A percentile compares a stretch with the other conserved stretches of the same genome.
These are phyloP conservation scores for Epichloe brachyelytri DNA, from an alignment of 2,329 filamentous ascomycete species.

Conservation along the genomic window DNA sequence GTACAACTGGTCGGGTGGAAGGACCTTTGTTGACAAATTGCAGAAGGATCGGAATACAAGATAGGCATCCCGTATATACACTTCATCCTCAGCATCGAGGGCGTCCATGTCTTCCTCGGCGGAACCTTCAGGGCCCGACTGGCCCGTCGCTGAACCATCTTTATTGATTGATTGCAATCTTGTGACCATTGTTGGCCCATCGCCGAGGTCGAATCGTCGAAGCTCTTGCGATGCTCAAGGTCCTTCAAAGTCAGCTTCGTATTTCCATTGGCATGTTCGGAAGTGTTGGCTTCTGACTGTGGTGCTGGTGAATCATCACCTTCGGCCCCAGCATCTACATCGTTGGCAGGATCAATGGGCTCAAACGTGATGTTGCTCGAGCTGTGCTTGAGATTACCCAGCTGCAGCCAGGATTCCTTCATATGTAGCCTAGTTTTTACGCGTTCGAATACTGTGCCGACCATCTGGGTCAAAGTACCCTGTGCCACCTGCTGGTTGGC, in stretches of 20 bases:
- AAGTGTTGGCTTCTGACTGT: slow-evolving; percentile 16
- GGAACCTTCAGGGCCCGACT: slow-evolving; percentile 40
- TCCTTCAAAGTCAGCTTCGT: slow-evolving; percentile 54
- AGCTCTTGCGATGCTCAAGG: slow-evolving; percentile 54
- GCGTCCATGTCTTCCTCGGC: slow-evolving; percentile 44
- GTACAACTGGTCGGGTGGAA: slow-evolving; percentile 81
- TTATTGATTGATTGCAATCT: slow-evolving; percentile 39
- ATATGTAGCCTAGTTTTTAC: slow-evolving; percentile 77
- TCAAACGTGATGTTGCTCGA: slow-evolving; percentile 40
- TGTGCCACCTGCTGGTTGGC: slow-evolving; percentile 96
- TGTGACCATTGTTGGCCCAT: slow-evolving; percentile 55
- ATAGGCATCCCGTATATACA: slow-evolving; percentile 94
- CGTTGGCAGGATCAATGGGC: slow-evolving; percentile 27
- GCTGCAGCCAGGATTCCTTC: slow-evolving; percentile 64
- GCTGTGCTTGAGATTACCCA: slow-evolving; percentile 37
- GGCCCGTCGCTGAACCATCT: slow-evolving; percentile 30
- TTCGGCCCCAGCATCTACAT: slow-evolving; percentile 25
- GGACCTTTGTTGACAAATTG: slow-evolving; percentile 85
- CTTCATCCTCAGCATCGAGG: slow-evolving; percentile 71
- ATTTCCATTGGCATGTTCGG: slow-evolving; percentile 22
- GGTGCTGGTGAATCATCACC: slow-evolving; percentile 22
- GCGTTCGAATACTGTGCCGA: slow-evolving; percentile 92
- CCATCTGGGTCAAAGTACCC: slow-evolving; percentile 95
- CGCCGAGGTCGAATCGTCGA: slow-evolving; percentile 55
- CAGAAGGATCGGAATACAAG: slow-evolving; percentile 96